Base-by-base conservation (phyloP, 2,329 filamentous ascomycete species). In the Fonsecaea erecta region DNA sequence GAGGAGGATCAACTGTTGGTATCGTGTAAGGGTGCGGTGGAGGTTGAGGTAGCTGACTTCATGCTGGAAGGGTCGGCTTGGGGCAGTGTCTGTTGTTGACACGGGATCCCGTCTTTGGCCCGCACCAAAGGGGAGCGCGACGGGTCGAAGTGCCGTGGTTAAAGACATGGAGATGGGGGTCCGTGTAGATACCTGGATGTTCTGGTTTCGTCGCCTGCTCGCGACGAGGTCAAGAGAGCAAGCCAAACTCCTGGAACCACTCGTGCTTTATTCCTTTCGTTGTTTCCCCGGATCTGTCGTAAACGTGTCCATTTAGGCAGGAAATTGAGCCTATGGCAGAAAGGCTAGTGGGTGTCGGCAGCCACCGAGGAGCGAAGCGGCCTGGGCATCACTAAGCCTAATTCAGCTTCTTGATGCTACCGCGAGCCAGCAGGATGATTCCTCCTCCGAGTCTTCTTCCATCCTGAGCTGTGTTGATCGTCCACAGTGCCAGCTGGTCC, bases 1-100 rank as follows among this genome's bases (percentile, higher is more conserved):
- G 7, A 72, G 67, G 3, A 78, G 77, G 58, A 81, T 76, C 40
- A 82, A 72, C 57, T 82, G 79, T 63, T 78, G 78, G 26, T 81
- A 75, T 32, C 79, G 77, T 16, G 75, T 73, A 46, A 82, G 73
- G n/a, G 81, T 74, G 48, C 78, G 77, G 32, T 77, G 73, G 16
- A 81, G 72, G 55, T 76, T 79, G 46, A 81, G 73, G n/a, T 76
- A 72, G 26, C 73, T 72, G 40, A 69, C 62, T 52, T 70, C 63
- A 55, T 71, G 64, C 9, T 68, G 66, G 52, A 72, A 68, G 2
- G 66, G 62, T 30, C 61, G 66, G 37, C 63, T 37, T 16, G 54
- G 48, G 8, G 48, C 24, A 30, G 34, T 52, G 30, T 67, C 62
- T 24, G 35, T 12, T 2, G 32, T 12, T 2, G 32, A 30, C 9